Percentiles rank a stretch among this genome's conserved stretches.
Evolutionary conservation across 2,329 filamentous ascomycete genomes (phyloP).

Genomic region (Alternaria tenuissima): DNA sequence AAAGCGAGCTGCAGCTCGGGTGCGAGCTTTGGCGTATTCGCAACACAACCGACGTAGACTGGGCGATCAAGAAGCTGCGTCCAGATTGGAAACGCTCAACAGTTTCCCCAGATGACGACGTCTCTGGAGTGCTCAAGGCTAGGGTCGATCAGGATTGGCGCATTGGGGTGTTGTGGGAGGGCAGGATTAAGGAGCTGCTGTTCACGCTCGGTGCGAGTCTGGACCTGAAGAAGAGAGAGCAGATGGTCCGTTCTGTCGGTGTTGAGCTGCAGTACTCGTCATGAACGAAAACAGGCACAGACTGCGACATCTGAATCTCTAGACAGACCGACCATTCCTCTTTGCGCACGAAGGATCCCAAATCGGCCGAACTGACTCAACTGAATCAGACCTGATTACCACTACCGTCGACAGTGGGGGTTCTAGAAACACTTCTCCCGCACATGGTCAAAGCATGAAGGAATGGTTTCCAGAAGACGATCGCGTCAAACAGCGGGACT

Average conservation of each 20-base stretch:
- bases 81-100: conserved; percentile 51
- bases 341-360: conserved; percentile 15
- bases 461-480: conserved; percentile 28
- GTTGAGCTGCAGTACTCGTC: conserved; percentile 85
- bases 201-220: conserved; percentile 90
- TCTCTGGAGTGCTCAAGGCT: conserved; percentile 88
- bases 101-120: conserved; percentile 65
- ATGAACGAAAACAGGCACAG: conserved; percentile 55
- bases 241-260: conserved; percentile 78
- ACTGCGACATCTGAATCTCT: conserved; percentile 14
- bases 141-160: conserved; percentile 87
- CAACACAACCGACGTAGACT: conserved; percentile 52
- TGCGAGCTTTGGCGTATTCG: conserved; percentile 87
- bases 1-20: conserved; percentile 90
- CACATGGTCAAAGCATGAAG: conserved; percentile 18
- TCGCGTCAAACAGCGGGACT: conserved; percentile 27
- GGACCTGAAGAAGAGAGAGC: conserved; percentile 77
- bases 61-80: conserved; percentile 54
- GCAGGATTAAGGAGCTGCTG: conserved; percentile 87
- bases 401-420: conserved; percentile 17
- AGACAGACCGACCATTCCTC: conserved; percentile 13
- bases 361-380: conserved; percentile 6
- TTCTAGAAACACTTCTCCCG: conserved; percentile 28
- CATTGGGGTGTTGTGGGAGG: conserved; percentile 90
- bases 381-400: conserved; percentile 7